These are phyloP conservation scores for Trichomonas gallinae DNA, from an alignment of 208 protist genomes.

Conservation along the genomic window DNA sequence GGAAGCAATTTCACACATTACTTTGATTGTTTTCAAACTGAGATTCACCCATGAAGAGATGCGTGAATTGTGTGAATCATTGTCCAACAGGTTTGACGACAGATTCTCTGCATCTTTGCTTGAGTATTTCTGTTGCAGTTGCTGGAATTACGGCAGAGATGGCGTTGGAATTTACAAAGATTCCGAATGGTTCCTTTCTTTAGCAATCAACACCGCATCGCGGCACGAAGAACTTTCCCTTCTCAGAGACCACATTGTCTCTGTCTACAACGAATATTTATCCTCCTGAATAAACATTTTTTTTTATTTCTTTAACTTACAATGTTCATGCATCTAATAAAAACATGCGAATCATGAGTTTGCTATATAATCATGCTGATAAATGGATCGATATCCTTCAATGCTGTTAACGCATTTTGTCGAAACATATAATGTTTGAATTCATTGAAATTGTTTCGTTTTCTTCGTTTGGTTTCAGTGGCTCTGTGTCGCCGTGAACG, in stretches of 20 bases:
- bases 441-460: too few relatives aligned
- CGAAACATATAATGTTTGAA: too few relatives aligned
- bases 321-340: too few relatives aligned
- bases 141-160: not conserved
- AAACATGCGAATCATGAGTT: too few relatives aligned
- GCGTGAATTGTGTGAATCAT: not conserved
- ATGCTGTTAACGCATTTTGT: too few relatives aligned
- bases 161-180: not conserved
- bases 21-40: not conserved
- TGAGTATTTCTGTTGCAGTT: not conserved
- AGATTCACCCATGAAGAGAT: not conserved
- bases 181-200: not conserved
- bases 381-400: too few relatives aligned
- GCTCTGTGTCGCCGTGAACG: too few relatives aligned
- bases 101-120: not conserved
- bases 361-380: too few relatives aligned
- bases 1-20: not conserved
- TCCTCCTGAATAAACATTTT: too few relatives aligned
- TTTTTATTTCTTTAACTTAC: too few relatives aligned
- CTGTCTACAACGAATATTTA: not conserved
- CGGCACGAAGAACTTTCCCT: not conserved
- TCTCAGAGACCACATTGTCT: not conserved
- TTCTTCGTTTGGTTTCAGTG: too few relatives aligned
- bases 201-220: not conserved
- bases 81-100: not conserved